Conservation (phyloP, 352 stramenopile genomes). For the Phytophthora aleatoria region DNA sequence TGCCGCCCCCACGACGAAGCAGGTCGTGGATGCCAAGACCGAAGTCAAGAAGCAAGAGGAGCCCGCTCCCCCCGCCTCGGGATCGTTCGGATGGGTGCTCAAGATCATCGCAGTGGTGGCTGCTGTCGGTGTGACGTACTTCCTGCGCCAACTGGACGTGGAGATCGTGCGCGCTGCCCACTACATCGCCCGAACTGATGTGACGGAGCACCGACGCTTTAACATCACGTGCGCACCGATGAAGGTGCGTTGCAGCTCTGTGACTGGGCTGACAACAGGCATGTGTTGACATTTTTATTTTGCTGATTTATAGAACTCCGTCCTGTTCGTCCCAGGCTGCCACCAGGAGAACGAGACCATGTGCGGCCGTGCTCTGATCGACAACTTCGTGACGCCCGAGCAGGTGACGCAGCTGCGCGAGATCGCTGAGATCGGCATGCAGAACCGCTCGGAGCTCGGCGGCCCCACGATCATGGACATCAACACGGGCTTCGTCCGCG, state of each 20-base stretch:
- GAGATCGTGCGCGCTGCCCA: slow-evolving; percentile 17
- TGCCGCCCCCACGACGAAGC: slow-evolving; percentile 10
- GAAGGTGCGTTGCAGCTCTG: slow-evolving; percentile 36
- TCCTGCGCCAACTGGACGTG: slow-evolving; percentile 26
- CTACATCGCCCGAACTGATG: slow-evolving; percentile 44
- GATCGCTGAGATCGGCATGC: slow-evolving; percentile 88
- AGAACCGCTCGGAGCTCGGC: slow-evolving; percentile 63
- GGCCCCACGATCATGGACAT: slow-evolving; percentile 94
- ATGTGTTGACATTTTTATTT: neutral
- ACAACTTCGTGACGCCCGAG: slow-evolving; percentile 73
- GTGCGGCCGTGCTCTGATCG: slow-evolving; percentile 72
- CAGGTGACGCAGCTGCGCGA: slow-evolving; percentile 73
- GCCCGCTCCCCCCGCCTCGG: slow-evolving; percentile 1
- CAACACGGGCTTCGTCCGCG: slow-evolving; percentile 89
- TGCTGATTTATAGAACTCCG: slow-evolving; percentile 30
- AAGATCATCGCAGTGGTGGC: slow-evolving; percentile 28
- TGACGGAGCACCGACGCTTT: slow-evolving; percentile 54
- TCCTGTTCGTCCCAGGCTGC: slow-evolving; percentile 65
- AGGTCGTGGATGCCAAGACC: slow-evolving; percentile 14
- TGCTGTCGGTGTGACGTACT: slow-evolving; percentile 26
- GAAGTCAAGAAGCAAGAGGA: slow-evolving; percentile 12
- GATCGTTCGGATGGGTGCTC: slow-evolving; percentile 33
- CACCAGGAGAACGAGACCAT: slow-evolving; percentile 57
- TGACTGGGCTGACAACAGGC: neutral
- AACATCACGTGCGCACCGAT: slow-evolving; percentile 55